Conservation (phyloP, 495 filamentous ascomycete genomes). For the Friedmanniomyces simplex region DNA sequence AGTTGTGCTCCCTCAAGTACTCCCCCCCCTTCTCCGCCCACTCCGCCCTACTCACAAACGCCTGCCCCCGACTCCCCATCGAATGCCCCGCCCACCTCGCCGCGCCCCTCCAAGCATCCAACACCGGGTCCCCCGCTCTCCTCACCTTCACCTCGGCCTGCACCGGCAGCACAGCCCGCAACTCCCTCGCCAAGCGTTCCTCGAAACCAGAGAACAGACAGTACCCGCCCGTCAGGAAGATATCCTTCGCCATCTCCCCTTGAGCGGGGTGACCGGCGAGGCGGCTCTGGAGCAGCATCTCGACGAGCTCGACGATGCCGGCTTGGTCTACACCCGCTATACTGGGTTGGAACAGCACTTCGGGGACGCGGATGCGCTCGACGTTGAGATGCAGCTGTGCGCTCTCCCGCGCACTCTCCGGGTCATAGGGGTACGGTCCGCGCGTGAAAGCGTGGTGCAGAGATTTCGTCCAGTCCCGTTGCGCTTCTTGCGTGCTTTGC, state of each 20-base stretch:
- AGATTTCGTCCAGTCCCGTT: constrained; percentile 86
- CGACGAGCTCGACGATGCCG: constrained; percentile 79
- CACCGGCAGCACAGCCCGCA: constrained; percentile 8
- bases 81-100: constrained; percentile 69
- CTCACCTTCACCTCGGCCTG: constrained; percentile 15
- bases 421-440: constrained; percentile 77
- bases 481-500: constrained; percentile 80
- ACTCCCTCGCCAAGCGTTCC: constrained; percentile 47
- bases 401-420: constrained; percentile 64
- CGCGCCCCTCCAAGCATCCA: constrained; percentile 75
- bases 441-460: constrained; percentile 80
- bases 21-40: constrained; percentile 77
- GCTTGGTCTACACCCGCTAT: constrained; percentile 95
- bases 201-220: constrained; percentile 69
- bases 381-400: constrained; percentile 93
- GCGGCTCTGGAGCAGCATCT: constrained; percentile 72
- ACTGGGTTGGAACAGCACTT: constrained; percentile 88
- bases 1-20: constrained; percentile 51
- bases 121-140: constrained; percentile 41
- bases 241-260: constrained; percentile 44
- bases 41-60: constrained; percentile 73
- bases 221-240: constrained; percentile 84
- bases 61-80: constrained; percentile 46
- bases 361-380: constrained; percentile 90
- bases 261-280: constrained; percentile 43